Evolutionary conservation across 352 stramenopile genomes (phyloP).

Genomic region (Pythium dissimile): DNA sequence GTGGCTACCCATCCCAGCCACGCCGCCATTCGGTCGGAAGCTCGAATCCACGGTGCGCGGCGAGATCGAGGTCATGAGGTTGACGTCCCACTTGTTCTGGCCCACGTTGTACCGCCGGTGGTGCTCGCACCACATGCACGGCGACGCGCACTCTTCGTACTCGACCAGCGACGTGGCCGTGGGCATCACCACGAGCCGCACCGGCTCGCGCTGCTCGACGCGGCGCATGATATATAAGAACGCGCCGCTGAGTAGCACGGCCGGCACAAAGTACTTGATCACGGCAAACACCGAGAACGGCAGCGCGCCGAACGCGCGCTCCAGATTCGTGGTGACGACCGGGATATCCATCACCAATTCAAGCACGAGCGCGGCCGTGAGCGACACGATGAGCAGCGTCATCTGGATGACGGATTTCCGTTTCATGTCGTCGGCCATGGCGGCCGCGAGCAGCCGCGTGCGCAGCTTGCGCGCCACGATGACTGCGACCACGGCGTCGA

Average conservation of each 20-base stretch:
- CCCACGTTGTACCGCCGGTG: slow-evolving; percentile 58
- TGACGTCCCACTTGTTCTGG: slow-evolving; percentile 61
- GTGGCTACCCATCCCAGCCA: too few relatives aligned
- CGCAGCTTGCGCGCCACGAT: slow-evolving; percentile 45
- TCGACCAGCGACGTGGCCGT: slow-evolving; percentile 47
- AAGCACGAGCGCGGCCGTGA: slow-evolving; percentile 40
- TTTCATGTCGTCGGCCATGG: slow-evolving; percentile 77
- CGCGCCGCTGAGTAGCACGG: slow-evolving; percentile 42
- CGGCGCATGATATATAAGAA: slow-evolving; percentile 79
- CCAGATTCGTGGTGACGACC: slow-evolving; percentile 25
- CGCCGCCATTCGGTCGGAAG: slow-evolving; percentile 16
- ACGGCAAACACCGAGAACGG: slow-evolving; percentile 37
- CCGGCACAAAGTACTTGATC: slow-evolving; percentile 54
- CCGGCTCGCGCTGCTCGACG: slow-evolving; percentile 57
- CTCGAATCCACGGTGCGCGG: slow-evolving; percentile 57
- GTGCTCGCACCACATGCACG: slow-evolving; percentile 72
- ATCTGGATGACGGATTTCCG: slow-evolving; percentile 69
- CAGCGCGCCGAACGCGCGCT: slow-evolving; percentile 27
- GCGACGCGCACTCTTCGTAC: slow-evolving; percentile 68
- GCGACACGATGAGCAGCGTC: slow-evolving; percentile 45
- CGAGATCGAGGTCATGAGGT: slow-evolving; percentile 48
- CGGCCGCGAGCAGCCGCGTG: slow-evolving; percentile 44
- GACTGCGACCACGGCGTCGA: slow-evolving; percentile 42
- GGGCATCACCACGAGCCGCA: slow-evolving; percentile 46
- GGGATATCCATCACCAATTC: slow-evolving; percentile 56